These are phyloP conservation scores for Aquilaria malaccensis DNA, from an alignment of 345 rosid genomes.

Conservation along the genomic window DNA sequence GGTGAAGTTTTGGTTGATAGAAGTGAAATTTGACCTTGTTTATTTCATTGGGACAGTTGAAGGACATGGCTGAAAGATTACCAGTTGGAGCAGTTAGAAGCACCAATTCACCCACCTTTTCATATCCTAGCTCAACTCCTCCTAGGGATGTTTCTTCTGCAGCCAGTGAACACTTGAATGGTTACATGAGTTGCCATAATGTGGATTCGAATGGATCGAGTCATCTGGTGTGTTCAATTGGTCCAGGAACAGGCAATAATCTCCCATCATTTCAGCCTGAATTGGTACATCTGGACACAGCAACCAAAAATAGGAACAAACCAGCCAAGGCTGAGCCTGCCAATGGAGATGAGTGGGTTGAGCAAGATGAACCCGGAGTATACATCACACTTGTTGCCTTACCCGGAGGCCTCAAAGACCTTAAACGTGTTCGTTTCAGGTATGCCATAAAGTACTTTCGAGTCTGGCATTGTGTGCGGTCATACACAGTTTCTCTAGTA, in stretches of 20 bases:
- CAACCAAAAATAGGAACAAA: slow-evolving; percentile 30
- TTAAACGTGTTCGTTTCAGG: slow-evolving; percentile 84
- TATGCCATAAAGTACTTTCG: slow-evolving; percentile 16
- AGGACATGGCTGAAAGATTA: slow-evolving; percentile 72
- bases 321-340: slow-evolving; percentile 34
- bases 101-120: slow-evolving; percentile 26
- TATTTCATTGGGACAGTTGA: slow-evolving; percentile 34
- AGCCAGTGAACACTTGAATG: slow-evolving; percentile 21
- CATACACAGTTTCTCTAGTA: background rate
- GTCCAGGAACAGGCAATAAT: slow-evolving; percentile 26
- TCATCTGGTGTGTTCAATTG: slow-evolving; percentile 27
- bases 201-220: slow-evolving; percentile 29
- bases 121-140: slow-evolving; percentile 28
- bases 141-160: slow-evolving; percentile 21
- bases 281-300: slow-evolving; percentile 32
- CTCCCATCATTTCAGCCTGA: slow-evolving; percentile 27
- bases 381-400: slow-evolving; percentile 59
- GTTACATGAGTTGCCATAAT: slow-evolving; percentile 22
- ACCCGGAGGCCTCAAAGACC: slow-evolving; percentile 67
- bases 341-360: slow-evolving; percentile 59
- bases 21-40: background rate
- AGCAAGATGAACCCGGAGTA: slow-evolving; percentile 75
- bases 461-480: background rate
- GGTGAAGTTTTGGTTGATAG: too few relatives aligned
- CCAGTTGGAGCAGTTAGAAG: slow-evolving; percentile 36